Conservation (phyloP, 2,329 filamentous ascomycete species). For the Penicillium sp. region DNA sequence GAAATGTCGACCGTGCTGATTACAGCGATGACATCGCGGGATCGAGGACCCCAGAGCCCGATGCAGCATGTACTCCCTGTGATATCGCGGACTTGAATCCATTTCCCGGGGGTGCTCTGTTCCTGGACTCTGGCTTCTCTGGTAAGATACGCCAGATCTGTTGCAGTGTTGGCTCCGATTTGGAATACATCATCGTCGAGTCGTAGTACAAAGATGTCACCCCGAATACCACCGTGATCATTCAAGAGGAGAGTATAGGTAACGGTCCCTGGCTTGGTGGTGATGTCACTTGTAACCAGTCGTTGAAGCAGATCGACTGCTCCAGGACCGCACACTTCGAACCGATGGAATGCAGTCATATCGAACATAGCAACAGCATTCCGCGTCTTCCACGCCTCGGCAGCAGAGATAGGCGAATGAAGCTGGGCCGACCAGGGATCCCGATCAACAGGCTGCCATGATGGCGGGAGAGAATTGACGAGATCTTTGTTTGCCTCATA, state of each 20-base stretch:
- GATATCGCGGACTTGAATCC: constrained; percentile 56
- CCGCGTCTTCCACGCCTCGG: constrained; percentile 64
- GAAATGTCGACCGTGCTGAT: constrained; percentile 33
- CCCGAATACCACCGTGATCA: constrained; percentile 52
- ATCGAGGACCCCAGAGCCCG: constrained; percentile 61
- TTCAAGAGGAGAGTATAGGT: constrained; percentile 60
- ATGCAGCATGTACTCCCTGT: constrained; percentile 61
- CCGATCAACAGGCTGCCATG: constrained; percentile 56
- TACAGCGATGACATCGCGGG: constrained; percentile 51
- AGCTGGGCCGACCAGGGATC: constrained; percentile 59
- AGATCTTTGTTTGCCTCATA: constrained; percentile 57
- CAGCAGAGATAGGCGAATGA: constrained; percentile 59
- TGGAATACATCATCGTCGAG: constrained; percentile 50
- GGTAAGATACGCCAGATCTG: constrained; percentile 55
- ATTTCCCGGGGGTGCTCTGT: constrained; percentile 34
- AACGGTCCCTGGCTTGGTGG: constrained; percentile 49
- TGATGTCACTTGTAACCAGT: constrained; percentile 41
- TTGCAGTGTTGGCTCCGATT: constrained; percentile 56
- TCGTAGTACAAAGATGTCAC: constrained; percentile 58
- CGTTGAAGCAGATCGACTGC: constrained; percentile 55
- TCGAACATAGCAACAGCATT: constrained; percentile 63
- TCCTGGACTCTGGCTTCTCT: constrained; percentile 53
- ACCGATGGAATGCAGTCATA: constrained; percentile 58
- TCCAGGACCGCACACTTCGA: constrained; percentile 59
- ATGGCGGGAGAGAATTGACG: constrained; percentile 50